Percentiles rank a stretch among this genome's conserved stretches.
phyloP scores from a whole-genome alignment of 768 basidiomycete genomes.

The Antrodiella citrinella region DNA sequence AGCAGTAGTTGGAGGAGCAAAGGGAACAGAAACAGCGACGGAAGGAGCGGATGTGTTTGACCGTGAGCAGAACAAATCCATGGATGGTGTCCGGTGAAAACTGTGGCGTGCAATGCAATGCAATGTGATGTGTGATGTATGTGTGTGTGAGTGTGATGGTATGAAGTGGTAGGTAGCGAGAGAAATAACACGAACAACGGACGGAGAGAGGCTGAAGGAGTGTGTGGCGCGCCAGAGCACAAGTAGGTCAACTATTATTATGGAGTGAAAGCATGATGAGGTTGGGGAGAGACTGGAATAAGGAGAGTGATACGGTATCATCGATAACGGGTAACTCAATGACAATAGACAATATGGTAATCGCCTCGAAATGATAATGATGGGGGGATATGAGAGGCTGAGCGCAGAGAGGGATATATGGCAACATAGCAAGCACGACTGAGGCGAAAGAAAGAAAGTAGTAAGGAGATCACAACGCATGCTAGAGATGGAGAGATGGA shows the following conservation, averaged over 20 bases:
- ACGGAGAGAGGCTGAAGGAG: not conserved
- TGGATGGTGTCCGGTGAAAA: too few species aligned
- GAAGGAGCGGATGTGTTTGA: too few species aligned
- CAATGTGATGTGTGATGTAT: too few species aligned
- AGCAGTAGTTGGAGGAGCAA: too few species aligned
- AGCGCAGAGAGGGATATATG: conserved; percentile 3
- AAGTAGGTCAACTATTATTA: conserved; percentile 5
- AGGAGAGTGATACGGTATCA: conserved; percentile 26
- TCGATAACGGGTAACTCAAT: conserved; percentile 21
- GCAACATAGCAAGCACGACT: conserved; percentile 22
- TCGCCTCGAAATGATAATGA: not conserved
- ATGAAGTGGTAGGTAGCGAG: too few species aligned
- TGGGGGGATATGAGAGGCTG: conserved; percentile 1
- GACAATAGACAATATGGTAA: conserved; percentile 17
- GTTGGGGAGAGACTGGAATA: conserved; percentile 17
- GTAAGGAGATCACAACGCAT: conserved; percentile 2
- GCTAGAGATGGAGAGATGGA: conserved; percentile 13
- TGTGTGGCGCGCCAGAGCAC: not conserved
- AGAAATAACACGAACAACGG: not conserved
- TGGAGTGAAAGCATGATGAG: conserved; percentile 2
- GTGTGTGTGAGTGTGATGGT: too few species aligned
- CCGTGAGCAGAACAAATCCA: too few species aligned
- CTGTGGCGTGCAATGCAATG: too few species aligned
- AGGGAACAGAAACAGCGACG: too few species aligned
- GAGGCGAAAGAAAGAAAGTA: conserved; percentile 3